Conservation (phyloP, 129 eudicot genomes). For the Oenanthe sinensis region DNA sequence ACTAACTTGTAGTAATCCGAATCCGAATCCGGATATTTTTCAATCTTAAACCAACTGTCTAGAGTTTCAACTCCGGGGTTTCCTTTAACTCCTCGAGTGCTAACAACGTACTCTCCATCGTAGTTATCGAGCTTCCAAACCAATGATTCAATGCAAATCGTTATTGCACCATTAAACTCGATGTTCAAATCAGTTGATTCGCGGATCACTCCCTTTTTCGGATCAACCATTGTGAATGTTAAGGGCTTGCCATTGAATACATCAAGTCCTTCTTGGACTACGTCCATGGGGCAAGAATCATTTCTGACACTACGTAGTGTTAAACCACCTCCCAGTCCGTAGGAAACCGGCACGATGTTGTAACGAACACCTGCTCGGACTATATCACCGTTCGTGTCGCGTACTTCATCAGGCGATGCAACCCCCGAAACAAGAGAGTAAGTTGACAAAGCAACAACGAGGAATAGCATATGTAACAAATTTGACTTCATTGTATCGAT, state of each 20-base stretch:
- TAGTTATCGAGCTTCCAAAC: constrained; percentile 38
- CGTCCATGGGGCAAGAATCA: constrained; percentile 36
- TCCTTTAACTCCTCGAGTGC: constrained; percentile 35
- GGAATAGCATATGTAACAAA: constrained; percentile 16
- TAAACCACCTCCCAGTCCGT: constrained; percentile 61
- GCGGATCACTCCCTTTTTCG: constrained; percentile 37
- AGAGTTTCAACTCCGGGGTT: constrained; percentile 38
- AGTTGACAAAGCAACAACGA: constrained; percentile 18
- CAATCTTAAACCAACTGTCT: constrained; percentile 52
- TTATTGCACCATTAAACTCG: constrained; percentile 22
- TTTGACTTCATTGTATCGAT: constrained; percentile 19
- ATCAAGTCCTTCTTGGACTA: constrained; percentile 38
- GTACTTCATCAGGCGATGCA: constrained; percentile 31
- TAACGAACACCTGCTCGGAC: constrained; percentile 30
- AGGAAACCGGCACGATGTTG: constrained; percentile 46
- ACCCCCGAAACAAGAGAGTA: constrained; percentile 20
- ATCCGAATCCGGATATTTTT: constrained; percentile 9
- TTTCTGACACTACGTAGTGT: constrained; percentile 23
- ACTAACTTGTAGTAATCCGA: constrained; percentile 21
- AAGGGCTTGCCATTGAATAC: constrained; percentile 25
- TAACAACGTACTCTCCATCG: constrained; percentile 24
- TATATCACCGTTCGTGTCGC: constrained; percentile 37
- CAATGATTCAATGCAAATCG: constrained; percentile 32
- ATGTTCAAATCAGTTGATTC: constrained; percentile 46
- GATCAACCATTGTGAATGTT: constrained; percentile 33